Base-by-base conservation (phyloP, 164 flowering plant species). In the Vitis rotundifolia region DNA sequence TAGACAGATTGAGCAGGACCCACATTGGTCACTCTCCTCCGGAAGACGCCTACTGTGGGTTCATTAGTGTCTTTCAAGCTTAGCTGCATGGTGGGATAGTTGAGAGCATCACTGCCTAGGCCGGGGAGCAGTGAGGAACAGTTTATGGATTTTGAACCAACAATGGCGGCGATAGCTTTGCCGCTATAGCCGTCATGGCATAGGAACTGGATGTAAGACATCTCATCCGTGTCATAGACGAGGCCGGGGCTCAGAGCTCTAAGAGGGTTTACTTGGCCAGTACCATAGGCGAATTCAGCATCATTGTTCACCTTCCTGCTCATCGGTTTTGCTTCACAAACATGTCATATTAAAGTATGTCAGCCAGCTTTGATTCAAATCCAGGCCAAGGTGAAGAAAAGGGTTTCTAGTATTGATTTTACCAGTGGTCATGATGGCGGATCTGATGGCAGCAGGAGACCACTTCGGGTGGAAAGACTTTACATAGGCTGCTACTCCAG, bases 41-140 rank as follows among this genome's bases (percentile, higher is more conserved):
- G 58, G 52, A 88, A 91, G n/a, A 81, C 71, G 0, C 76, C 91
- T 1, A 28, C 15, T 2, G 78, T 83, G 5, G 76, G 69, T n/a
- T 64, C 57, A 18, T 69, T 13, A 63, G 68, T 16, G 19, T 53
- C 78, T 61, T 64, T 73, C 67, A 85, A 10, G 54, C 67, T 70
- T 7, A 92, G 78, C 22, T 87, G 90, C 77, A 91, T 81, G 5
- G 97, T 81, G 3, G 98, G 98, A 56, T 92, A 91, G 85, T 91
- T 94, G 49, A 92, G 78, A 22, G 85, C 85, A 37, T 6, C 44
- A 37, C 44, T 37, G 44, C 44, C 44, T 3, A 1, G 44, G 2
- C 83, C 80, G 49, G 88, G 88, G 59, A 84, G 60, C 63, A 82
- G 37, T 8, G 72, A 56, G 2, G 92, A 84, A 67, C 97, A 91